phyloP scores from a whole-genome alignment of 306 rosid genomes.

The Corylus heterophylla region DNA sequence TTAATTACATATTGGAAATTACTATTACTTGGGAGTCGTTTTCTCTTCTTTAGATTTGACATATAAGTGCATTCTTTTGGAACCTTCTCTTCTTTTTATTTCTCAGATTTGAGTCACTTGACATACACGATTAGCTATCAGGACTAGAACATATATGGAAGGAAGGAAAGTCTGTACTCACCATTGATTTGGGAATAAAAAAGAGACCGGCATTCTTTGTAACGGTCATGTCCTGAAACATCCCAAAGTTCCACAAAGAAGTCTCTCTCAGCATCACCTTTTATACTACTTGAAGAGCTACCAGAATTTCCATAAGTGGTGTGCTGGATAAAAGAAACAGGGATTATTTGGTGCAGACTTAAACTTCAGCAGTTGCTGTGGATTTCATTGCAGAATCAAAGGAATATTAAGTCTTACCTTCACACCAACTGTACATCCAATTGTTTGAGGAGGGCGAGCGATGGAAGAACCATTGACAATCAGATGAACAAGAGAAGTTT shows the following conservation, averaged over 20 bases:
- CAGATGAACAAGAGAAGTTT: slow-evolving; percentile 85
- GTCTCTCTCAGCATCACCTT: slow-evolving; percentile 85
- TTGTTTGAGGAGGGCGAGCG: slow-evolving; percentile 73
- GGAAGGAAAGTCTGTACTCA: slow-evolving; percentile 33
- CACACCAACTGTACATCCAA: slow-evolving; percentile 90
- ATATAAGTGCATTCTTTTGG: neutral
- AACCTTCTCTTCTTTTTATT: neutral
- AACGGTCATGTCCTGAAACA: slow-evolving; percentile 95
- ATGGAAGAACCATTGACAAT: slow-evolving; percentile 81
- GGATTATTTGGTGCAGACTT: slow-evolving; percentile 20
- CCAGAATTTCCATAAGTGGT: slow-evolving; percentile 73
- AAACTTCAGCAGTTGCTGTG: slow-evolving; percentile 22
- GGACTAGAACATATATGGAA: slow-evolving; percentile 5
- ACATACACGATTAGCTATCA: slow-evolving; percentile 17
- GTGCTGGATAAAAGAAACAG: slow-evolving; percentile 50
- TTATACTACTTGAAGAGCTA: slow-evolving; percentile 86
- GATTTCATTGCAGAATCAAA: slow-evolving; percentile 4
- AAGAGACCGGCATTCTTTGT: slow-evolving; percentile 90
- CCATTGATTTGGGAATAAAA: slow-evolving; percentile 95
- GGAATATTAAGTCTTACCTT: slow-evolving; percentile 48
- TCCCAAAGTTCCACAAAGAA: slow-evolving; percentile 98
- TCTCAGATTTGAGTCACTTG: neutral
- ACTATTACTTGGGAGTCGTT: neutral
- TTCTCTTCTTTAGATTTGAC: slow-evolving; percentile 4
- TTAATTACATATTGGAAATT: neutral